Evolutionary conservation across 768 basidiomycete species (phyloP), one percentile per base, ranked within the genome.

Genomic region (Lactarius evosmus): DNA sequence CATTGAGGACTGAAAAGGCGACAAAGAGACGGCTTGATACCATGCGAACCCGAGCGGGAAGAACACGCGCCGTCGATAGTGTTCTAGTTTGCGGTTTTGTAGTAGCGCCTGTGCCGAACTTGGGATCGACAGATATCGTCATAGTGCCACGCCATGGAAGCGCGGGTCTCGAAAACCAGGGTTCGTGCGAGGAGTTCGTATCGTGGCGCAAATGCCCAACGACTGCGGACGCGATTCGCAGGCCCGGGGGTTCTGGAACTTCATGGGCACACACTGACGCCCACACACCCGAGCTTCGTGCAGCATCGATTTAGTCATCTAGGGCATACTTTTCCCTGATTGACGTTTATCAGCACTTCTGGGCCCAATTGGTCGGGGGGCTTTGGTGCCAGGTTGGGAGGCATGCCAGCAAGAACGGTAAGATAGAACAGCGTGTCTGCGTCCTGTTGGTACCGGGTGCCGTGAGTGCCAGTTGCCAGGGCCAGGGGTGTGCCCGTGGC

Each of bases 21-120:
- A 49, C 46, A 49, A 14, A 25, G 5, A 49, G 4, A 49, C 46
- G 12, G 2, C 25, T 12, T 49, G 25, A 12, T 25, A 25, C 22
- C 46, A 49, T 46, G 22, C 22, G 44, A 46, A 22, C 11, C 12
- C 44, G 11, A 7, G 44, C 11, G 44, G 44, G 44, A 22, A 2
- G 44, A 46, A 46, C 46, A 49, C 46, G 25, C 22, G 46, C 25
- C 4, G 46, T 40, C 16, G 16, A 1, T 17, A 38, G 32, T 52
- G 51, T 29, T 54, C 53, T 54, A 36, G 53, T 54, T 9, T n/a
- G 53, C 29, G 17, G 54, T 25, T 34, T 22, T 25, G 36, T 7
- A 55, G 54, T 38, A 55, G 30, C 32, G 32, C 54, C 36, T 38
- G 54, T 55, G 16, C 54, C 36, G 36, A 55, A 33, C 27, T 32